A percentile compares a stretch with the other conserved stretches of the same genome.
phyloP scores from a whole-genome alignment of 495 filamentous ascomycete genomes.

The Penicillium bovifimosum region DNA sequence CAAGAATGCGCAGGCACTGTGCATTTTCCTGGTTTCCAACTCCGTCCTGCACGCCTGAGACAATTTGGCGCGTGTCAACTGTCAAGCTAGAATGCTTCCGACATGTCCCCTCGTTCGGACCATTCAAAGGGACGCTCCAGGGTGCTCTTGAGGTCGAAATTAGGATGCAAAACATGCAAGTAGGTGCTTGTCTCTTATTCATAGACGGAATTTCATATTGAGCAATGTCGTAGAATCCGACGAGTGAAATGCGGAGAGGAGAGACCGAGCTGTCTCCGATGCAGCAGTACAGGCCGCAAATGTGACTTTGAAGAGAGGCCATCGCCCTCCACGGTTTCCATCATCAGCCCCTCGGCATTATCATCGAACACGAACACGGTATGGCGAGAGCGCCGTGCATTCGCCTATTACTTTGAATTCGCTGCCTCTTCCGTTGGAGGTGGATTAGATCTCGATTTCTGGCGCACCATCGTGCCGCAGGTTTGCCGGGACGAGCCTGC shows the following conservation, averaged over 20 bases:
- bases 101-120: neutral
- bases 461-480: slow-evolving; percentile 51
- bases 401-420: slow-evolving; percentile 36
- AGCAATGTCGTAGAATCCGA: slow-evolving; percentile 30
- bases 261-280: slow-evolving; percentile 43
- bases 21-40: neutral
- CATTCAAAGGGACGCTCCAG: neutral
- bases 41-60: neutral
- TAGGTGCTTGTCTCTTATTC: slow-evolving; percentile 12
- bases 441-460: slow-evolving; percentile 49
- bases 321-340: neutral
- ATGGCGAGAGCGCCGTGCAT: slow-evolving; percentile 37
- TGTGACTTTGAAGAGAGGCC: slow-evolving; percentile 33
- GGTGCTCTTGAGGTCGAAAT: slow-evolving; percentile 21
- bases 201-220: neutral
- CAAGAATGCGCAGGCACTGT: too few relatives aligned
- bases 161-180: slow-evolving; percentile 42
- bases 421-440: slow-evolving; percentile 33
- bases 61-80: neutral
- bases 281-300: slow-evolving; percentile 46
- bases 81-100: neutral
- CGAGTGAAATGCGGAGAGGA: slow-evolving; percentile 55
- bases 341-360: slow-evolving; percentile 13
- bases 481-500: slow-evolving; percentile 52
- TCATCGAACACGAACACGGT: slow-evolving; percentile 18